Evolutionary conservation across 1,284 basidiomycete genomes (phyloP).

Genomic region (Athelia sp.): DNA sequence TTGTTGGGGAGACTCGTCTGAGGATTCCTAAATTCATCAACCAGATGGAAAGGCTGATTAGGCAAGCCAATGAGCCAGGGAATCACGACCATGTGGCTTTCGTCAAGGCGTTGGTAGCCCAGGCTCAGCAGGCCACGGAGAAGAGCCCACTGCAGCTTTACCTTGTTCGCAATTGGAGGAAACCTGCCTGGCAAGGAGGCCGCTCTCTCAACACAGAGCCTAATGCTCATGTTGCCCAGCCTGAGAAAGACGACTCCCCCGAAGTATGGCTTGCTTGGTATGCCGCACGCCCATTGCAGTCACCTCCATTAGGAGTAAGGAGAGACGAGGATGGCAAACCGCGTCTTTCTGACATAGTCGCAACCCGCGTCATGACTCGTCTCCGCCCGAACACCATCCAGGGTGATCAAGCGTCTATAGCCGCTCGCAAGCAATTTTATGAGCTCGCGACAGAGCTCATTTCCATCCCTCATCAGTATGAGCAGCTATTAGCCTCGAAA

Average conservation of each 20-base stretch:
- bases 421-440: not conserved
- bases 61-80: not conserved
- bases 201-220: constrained; percentile 8
- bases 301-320: constrained; percentile 41
- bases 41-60: not conserved
- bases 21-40: not conserved
- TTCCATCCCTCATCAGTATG: constrained; percentile 23
- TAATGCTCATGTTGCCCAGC: not conserved
- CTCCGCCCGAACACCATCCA: constrained; percentile 31
- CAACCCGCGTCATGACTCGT: constrained; percentile 36
- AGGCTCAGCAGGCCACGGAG: not conserved
- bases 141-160: not conserved
- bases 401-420: not conserved
- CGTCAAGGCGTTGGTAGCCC: not conserved
- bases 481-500: constrained; percentile 26
- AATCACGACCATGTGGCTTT: not conserved
- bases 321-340: constrained; percentile 32
- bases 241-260: not conserved
- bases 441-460: not conserved
- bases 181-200: constrained; percentile 24
- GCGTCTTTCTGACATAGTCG: constrained; percentile 33
- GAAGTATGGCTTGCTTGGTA: constrained; percentile 40
- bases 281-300: constrained; percentile 30
- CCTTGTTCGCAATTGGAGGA: constrained; percentile 21
- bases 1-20: not conserved